Base-by-base conservation (phyloP, 768 basidiomycete genomes). In the Xerocomellus amylosporus region DNA sequence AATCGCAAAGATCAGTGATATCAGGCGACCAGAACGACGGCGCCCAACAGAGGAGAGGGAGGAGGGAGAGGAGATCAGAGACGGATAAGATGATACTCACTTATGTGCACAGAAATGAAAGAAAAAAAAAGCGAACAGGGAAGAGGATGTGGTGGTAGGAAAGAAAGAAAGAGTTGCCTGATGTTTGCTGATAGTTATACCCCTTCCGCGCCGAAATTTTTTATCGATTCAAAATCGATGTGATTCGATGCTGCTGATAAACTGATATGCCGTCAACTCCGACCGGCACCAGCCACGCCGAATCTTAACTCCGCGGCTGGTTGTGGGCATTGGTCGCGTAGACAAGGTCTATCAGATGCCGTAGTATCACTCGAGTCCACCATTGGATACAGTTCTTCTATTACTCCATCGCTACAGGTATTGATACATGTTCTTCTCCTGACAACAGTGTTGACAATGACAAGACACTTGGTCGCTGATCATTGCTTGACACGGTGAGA, bases 181-280 rank as follows among this genome's bases (percentile, higher is more conserved):
- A 65, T 72, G 77, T 80, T 80, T 80, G 77, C 75, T 69, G 71
- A 79, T 79, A 79, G 77, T 83, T 83, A 82, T 82, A 84, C 76
- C 60, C 73, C 74, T 71, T 65, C 68, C 67, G 67, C 72, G 72
- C 68, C 73, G 76, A 80, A 80, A 80, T 72, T 74, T 80, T 84
- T 83, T 78, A 83, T 84, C 81, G 77, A 80, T 81, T 65, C 74
- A 73, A 79, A 75, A 82, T 84, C 81, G 77, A 80, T 82, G 72
- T 78, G 77, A 81, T 77, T 66, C 63, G 65, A 66, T 67, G 57
- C 48, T 72, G 74, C 74, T 78, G 67, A 69, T 68, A 76, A 76
- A 76, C 69, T 79, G 78, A 78, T 74, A 70, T 68, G 60, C 61
- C 60, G 70, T 66, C 75, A 75, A 79, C 78, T 76, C 73, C 66